Conservation (phyloP, 192 early-diverging fungal genomes). For the Tieghemiomyces parasiticus region DNA sequence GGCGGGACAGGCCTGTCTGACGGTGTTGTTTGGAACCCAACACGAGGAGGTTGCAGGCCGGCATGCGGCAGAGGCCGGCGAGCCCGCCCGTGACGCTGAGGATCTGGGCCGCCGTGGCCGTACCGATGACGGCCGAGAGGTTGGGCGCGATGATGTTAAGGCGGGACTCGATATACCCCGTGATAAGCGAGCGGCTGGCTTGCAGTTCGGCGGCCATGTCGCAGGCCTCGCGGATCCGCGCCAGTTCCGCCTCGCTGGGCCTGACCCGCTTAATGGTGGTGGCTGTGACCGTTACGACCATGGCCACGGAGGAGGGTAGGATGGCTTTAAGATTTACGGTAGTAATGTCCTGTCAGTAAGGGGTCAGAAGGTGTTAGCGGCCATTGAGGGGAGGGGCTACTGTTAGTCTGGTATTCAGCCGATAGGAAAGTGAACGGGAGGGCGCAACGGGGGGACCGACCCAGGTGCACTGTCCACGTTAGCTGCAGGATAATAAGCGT, state of each 20-base stretch:
- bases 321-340: conserved; percentile 65
- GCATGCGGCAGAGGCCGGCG: conserved; percentile 70
- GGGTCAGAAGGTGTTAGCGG: conserved; percentile 57
- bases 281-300: conserved; percentile 85
- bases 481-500: too few species aligned
- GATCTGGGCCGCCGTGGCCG: conserved; percentile 74
- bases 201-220: conserved; percentile 64
- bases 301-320: conserved; percentile 65
- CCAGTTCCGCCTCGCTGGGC: conserved; percentile 42
- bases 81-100: conserved; percentile 84
- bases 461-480: too few species aligned
- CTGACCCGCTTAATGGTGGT: conserved; percentile 64
- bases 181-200: conserved; percentile 39
- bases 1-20: background rate
- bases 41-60: conserved; percentile 78
- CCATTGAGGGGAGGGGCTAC: too few species aligned
- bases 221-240: conserved; percentile 58
- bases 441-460: too few species aligned
- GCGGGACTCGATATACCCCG: conserved; percentile 80
- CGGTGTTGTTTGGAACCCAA: conserved; percentile 18
- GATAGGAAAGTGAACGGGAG: too few species aligned
- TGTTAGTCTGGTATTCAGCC: too few species aligned
- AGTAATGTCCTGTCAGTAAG: conserved; percentile 74
- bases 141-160: conserved; percentile 93
- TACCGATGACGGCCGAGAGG: conserved; percentile 71